These are phyloP conservation scores for Trichosporon faecale DNA, from an alignment of 1,284 basidiomycete genomes.

Conservation along the genomic window DNA sequence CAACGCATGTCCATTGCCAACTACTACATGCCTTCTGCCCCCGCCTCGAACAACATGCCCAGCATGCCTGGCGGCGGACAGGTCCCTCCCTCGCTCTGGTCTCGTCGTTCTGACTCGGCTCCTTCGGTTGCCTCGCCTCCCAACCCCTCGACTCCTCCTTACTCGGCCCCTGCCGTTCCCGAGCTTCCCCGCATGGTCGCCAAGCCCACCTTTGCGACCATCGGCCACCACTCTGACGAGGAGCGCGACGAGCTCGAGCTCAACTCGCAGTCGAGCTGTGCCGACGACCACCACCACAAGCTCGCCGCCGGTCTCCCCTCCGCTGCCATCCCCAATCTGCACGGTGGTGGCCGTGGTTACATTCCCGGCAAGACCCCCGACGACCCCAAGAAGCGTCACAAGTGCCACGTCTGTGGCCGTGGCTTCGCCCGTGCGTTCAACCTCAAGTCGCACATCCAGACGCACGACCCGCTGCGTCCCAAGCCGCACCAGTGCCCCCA, in stretches of 20 bases:
- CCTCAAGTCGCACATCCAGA: slow-evolving; percentile 52
- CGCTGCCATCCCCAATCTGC: slow-evolving; percentile 41
- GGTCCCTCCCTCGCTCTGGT: slow-evolving; percentile 21
- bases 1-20: slow-evolving; percentile 28
- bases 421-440: slow-evolving; percentile 54
- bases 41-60: not conserved
- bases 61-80: not conserved
- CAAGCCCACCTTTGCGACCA: slow-evolving; percentile 4
- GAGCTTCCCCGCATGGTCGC: not conserved
- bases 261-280: slow-evolving; percentile 19
- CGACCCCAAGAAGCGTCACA: slow-evolving; percentile 54
- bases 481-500: slow-evolving; percentile 53
- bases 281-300: slow-evolving; percentile 14
- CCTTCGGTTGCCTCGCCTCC: slow-evolving; percentile 30
- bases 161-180: slow-evolving; percentile 16
- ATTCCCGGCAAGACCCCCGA: slow-evolving; percentile 52
- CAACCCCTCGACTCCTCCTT: slow-evolving; percentile 35
- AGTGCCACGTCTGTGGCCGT: slow-evolving; percentile 51
- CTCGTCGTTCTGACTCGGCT: slow-evolving; percentile 26
- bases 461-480: slow-evolving; percentile 52
- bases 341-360: slow-evolving; percentile 52
- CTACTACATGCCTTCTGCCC: slow-evolving; percentile 29
- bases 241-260: slow-evolving; percentile 23
- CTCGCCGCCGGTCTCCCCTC: slow-evolving; percentile 40
- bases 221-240: slow-evolving; percentile 12